Evolutionary conservation across 2,329 filamentous ascomycete species (phyloP).

Genomic region (Diaporthe citriasiana): DNA sequence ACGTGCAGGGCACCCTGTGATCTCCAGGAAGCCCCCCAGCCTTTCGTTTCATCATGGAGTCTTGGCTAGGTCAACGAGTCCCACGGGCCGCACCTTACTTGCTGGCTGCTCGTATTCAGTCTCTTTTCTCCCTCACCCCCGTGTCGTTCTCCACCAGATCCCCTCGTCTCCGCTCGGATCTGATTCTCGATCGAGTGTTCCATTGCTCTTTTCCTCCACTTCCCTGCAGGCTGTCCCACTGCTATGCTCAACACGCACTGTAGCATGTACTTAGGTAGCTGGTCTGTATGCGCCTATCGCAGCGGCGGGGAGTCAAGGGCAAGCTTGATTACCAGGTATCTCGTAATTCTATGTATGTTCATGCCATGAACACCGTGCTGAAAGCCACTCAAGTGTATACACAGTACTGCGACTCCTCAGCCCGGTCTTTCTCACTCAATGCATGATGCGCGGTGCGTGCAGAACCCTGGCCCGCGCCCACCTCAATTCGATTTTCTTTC

Average conservation of each 20-base stretch:
- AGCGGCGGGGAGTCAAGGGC: background rate
- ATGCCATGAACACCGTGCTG: background rate
- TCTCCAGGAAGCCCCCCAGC: conserved; percentile 3
- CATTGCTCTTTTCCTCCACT: conserved; percentile 12
- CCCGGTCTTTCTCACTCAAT: background rate
- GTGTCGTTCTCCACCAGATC: conserved; percentile 1
- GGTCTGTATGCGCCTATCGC: background rate
- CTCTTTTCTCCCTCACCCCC: background rate
- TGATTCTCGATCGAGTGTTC: conserved; percentile 29
- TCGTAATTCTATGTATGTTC: background rate
- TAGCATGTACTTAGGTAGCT: too few relatives aligned
- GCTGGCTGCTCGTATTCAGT: conserved; percentile 27
- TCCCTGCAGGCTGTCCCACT: conserved; percentile 6
- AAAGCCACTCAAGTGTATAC: background rate
- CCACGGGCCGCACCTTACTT: conserved; percentile 25
- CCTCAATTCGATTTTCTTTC: background rate
- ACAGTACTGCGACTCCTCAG: background rate
- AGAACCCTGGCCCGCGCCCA: conserved; percentile 1
- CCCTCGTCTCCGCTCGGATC: conserved; percentile 28
- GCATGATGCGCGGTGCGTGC: background rate
- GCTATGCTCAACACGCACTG: background rate
- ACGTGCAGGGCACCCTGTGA: background rate
- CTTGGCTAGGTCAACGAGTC: conserved; percentile 1
- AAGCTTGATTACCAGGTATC: background rate
- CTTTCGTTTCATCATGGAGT: conserved; percentile 25